Percentiles rank a stretch among this genome's conserved stretches.
Evolutionary conservation across 257 asterid genomes (phyloP).

Genomic region (Petrea volubilis): DNA sequence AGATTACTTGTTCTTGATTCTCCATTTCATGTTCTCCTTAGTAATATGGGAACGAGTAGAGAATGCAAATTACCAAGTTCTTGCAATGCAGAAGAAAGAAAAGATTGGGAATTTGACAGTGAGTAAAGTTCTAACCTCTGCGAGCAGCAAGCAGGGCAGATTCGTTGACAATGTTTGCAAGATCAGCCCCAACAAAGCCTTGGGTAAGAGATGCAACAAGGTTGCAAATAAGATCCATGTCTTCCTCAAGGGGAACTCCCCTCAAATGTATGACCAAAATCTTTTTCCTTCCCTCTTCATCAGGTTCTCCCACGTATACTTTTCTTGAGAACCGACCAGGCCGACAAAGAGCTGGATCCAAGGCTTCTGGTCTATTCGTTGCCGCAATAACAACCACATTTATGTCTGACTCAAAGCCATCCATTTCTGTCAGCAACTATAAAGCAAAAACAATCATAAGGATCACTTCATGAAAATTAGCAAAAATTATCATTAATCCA

Average conservation of each 20-base stretch:
- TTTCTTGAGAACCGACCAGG: conserved; percentile 98
- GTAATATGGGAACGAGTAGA: background rate
- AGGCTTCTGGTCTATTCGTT: conserved; percentile 93
- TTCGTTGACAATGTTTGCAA: conserved; percentile 92
- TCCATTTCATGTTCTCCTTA: background rate
- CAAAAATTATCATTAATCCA: background rate
- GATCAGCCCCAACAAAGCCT: conserved; percentile 96
- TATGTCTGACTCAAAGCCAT: conserved; percentile 76
- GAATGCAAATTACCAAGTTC: background rate
- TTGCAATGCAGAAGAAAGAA: background rate
- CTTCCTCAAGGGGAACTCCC: conserved; percentile 93
- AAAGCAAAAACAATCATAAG: conserved; percentile 21
- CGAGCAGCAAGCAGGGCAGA: conserved; percentile 97
- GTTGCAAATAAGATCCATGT: conserved; percentile 65
- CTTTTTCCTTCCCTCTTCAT: conserved; percentile 89
- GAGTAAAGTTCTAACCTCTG: conserved; percentile 55
- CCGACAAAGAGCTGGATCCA: conserved; percentile 95
- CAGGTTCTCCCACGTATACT: conserved; percentile 93
- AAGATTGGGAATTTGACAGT: background rate
- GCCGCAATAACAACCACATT: conserved; percentile 91
- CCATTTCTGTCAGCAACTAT: conserved; percentile 99
- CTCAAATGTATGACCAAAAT: conserved; percentile 87
- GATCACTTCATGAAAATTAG: background rate
- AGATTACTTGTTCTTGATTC: background rate
- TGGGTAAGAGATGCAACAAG: conserved; percentile 87